phyloP scores from a whole-genome alignment of 2,329 filamentous ascomycete genomes.

The Neofusicoccum kwambonambiense region DNA sequence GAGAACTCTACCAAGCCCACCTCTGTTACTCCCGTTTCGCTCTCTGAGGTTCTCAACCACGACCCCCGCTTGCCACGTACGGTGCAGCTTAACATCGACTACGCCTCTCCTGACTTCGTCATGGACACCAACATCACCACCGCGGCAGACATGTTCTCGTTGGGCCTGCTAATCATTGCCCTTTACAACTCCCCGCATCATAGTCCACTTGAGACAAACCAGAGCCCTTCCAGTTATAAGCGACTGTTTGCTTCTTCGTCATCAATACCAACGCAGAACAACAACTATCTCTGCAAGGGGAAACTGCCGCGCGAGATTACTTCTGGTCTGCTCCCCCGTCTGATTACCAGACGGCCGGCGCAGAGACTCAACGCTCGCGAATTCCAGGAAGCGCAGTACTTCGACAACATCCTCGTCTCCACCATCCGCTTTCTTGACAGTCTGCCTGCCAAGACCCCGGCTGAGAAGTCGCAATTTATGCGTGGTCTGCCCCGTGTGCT shows the following conservation, averaged over 20 bases:
- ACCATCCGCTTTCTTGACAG: constrained; percentile 93
- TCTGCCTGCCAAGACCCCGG: constrained; percentile 85
- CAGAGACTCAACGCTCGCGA: constrained; percentile 84
- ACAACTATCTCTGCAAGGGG: constrained; percentile 80
- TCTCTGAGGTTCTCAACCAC: constrained; percentile 80
- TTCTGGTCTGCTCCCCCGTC: constrained; percentile 72
- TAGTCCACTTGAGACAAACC: constrained; percentile 80
- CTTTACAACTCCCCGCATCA: constrained; percentile 92
- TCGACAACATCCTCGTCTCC: constrained; percentile 94
- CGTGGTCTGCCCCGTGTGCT: constrained; percentile 83
- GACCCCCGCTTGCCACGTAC: constrained; percentile 77
- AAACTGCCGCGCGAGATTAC: constrained; percentile 77
- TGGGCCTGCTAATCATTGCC: constrained; percentile 83
- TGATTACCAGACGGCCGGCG: constrained; percentile 84
- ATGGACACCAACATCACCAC: constrained; percentile 84
- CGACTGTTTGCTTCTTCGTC: constrained; percentile 76
- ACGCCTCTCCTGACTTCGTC: constrained; percentile 90
- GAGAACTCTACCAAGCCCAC: constrained; percentile 72
- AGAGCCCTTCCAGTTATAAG: constrained; percentile 81
- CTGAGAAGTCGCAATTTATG: constrained; percentile 89
- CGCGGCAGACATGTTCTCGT: constrained; percentile 87
- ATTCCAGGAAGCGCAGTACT: constrained; percentile 93
- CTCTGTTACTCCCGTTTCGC: constrained; percentile 73
- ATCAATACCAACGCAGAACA: constrained; percentile 72
- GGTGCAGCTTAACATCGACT: constrained; percentile 90